phyloP scores from a whole-genome alignment of 2,329 filamentous ascomycete species.

The Colletotrichum viniferum region DNA sequence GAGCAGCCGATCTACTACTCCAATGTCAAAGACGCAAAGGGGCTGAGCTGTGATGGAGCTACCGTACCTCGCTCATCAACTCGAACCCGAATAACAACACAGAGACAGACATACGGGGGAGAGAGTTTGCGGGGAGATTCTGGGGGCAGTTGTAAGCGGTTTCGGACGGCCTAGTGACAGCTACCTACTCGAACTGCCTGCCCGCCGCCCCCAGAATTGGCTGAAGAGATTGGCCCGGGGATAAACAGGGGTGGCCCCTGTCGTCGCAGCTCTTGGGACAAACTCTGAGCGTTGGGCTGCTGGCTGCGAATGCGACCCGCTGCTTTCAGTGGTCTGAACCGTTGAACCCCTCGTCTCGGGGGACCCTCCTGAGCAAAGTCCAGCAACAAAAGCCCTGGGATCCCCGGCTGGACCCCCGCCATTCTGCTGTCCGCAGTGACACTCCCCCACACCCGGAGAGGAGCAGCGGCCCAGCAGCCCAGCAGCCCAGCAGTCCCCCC shows the following conservation, averaged over 20 bases:
- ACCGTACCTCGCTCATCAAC: neutral
- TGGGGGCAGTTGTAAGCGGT: constrained; percentile 11
- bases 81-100: neutral
- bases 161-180: neutral
- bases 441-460: neutral
- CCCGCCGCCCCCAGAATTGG: neutral
- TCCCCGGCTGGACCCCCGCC: neutral
- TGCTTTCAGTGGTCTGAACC: neutral
- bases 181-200: neutral
- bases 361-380: neutral
- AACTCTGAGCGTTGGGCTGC: neutral
- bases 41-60: neutral
- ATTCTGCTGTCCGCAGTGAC: neutral
- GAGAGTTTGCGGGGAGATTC: neutral
- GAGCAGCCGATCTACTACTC: neutral
- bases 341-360: constrained; percentile 9
- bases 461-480: neutral
- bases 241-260: neutral
- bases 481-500: neutral
- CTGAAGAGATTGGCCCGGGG: neutral
- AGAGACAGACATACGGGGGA: neutral
- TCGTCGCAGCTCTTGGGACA: neutral
- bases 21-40: neutral
- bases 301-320: neutral
- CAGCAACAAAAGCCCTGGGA: neutral